Evolutionary conservation across 1,284 basidiomycete genomes (phyloP), one percentile per base, ranked within the genome.

Genomic region (Pisolithus thermaeus): DNA sequence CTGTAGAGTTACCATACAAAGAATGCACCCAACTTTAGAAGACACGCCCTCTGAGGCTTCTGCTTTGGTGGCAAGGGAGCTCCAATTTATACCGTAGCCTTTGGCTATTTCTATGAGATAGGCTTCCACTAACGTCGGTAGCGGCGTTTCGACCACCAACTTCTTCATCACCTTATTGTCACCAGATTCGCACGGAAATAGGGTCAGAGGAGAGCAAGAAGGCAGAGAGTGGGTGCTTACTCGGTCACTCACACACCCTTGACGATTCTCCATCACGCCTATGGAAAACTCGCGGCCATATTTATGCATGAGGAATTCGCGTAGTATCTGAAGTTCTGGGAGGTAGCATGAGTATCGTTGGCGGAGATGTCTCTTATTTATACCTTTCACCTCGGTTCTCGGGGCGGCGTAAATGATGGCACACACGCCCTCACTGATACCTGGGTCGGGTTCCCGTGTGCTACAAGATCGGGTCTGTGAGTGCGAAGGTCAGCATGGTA

Each of bases 301-400:
- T 70, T 92, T 97, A 69, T 94, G 88, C 87, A 96, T 91, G 52
- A 99, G 79, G 66, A 97, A 83, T 65, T 98, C 94, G 40, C 95
- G 84, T 38, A 98, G 73, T 36, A 92, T 74, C 60, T 97, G 92
- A 35, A 99, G 80, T 68, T 99, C 96, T 87, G 67, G 52, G 50
- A 27, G 47, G 36, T 35, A 47, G 52, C 41, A 42, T 41, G 46
- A 49, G 45, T 32, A 11, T 25, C 39, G 41, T 42, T 49, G 43
- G 25, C 50, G 56, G 47, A 8, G 4, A 30, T 49, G 35, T 37
- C 38, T 16, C 27, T 49, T 9, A 32, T 4, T 51, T 59, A 49
- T 56, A 88, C 91, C 91, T 79, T 93, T 93, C 46, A 95, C 70
- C 64, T 96, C 92, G 20, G 92, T 95, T 56, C 91, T 78, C 20